Base-by-base conservation (phyloP, 495 filamentous ascomycete genomes). In the Beverwykella pulmonaria region DNA sequence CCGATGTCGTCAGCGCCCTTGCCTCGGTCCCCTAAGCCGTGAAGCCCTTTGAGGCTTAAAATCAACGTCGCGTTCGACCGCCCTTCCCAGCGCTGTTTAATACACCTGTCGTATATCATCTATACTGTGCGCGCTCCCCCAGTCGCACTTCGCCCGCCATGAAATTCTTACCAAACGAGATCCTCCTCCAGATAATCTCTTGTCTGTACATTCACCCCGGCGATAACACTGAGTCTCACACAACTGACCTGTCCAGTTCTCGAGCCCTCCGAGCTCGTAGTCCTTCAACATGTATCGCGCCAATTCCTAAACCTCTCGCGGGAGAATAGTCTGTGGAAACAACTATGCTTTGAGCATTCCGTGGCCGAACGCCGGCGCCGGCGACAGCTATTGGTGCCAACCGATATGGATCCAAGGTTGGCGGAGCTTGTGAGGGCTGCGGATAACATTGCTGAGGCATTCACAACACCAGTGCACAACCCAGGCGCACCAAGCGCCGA, bases 261-360 rank as follows among this genome's bases (percentile, higher is more conserved):
- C 62, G 82, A 87, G 20, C 83, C 88, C 27, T 74, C 68, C 50
- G 86, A 93, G 65, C 85, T 92, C 71, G 86, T 90, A 53, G 79
- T 75, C 54, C 81, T 95, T 34, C 91, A 93, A 75, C 83, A 82
- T 14, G 86, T 91, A 19, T 92, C 86, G 17, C 87, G 82, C 62
- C 82, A 82, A 41, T 85, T 92, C 71, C 82, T 87, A 26, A 76
- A 77, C n/a, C 79, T 94, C 30, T 85, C 84, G 23, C 88, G 91
- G 19, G 92, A 96, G 74, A 86, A 90, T 63, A 82, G 77, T 23
- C 79, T 91, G 22, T 97, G 92, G 92, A 87, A 86, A 70, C 75
- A 83, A 15, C 83, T 87, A 75, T 93, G 89, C 74, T 88, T 94
- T 73, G 82, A 89, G 49, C 75, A 87, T 50, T 92, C 91, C 1